phyloP scores from a whole-genome alignment of 805 yeast species.

The Metschnikowia matae region DNA sequence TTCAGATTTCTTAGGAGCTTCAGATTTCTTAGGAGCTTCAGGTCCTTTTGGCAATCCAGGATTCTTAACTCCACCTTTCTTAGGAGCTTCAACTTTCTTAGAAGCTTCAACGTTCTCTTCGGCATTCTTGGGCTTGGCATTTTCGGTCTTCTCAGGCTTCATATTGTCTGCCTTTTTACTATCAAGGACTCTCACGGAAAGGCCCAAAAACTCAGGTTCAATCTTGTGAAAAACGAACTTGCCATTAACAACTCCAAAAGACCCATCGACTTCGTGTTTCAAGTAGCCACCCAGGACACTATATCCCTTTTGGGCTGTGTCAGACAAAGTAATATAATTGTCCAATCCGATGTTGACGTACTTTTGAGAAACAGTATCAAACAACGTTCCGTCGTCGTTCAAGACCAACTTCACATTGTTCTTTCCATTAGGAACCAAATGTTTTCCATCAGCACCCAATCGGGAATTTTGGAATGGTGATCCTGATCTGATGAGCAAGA shows the following conservation, averaged over 20 bases:
- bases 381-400: background rate
- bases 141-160: background rate
- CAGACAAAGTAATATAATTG: background rate
- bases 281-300: background rate
- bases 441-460: background rate
- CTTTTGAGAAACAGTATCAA: background rate
- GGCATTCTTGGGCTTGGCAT: background rate
- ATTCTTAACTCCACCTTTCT: no score
- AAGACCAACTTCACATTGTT: background rate
- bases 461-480: background rate
- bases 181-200: constrained; percentile 7
- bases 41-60: no score
- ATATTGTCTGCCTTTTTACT: background rate
- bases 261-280: background rate
- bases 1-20: no score
- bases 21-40: no score
- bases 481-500: background rate
- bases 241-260: background rate
- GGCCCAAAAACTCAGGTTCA: constrained; percentile 4
- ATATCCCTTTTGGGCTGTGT: background rate
- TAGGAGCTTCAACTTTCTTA: no score
- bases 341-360: background rate
- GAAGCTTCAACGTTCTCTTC: no score
- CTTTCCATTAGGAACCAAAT: background rate
- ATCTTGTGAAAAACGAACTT: constrained; percentile 1